Percentiles rank a stretch among this genome's conserved stretches.
Evolutionary conservation across 2,329 filamentous ascomycete species (phyloP).

Genomic region (Aspergillus quadrilineatus): DNA sequence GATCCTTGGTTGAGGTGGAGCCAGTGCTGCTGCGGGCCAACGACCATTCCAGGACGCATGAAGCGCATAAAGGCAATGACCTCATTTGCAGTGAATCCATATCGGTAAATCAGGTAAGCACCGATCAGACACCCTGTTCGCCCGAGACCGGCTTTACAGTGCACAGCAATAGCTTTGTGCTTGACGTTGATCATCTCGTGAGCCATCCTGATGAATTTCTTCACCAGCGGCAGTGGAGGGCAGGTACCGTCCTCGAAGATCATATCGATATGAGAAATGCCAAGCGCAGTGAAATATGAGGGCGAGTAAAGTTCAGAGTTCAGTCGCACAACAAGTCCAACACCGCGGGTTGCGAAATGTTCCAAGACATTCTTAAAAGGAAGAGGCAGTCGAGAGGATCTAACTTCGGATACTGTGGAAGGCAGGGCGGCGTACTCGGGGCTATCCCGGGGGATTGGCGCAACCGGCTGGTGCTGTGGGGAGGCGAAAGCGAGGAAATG

Average conservation of each 20-base stretch:
- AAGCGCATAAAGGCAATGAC: slow-evolving; percentile 98
- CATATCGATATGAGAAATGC: slow-evolving; percentile 97
- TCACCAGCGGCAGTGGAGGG: slow-evolving; percentile 81
- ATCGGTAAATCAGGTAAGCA: slow-evolving; percentile 94
- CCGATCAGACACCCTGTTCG: slow-evolving; percentile 95
- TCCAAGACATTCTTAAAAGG: slow-evolving; percentile 95
- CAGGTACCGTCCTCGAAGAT: slow-evolving; percentile 99
- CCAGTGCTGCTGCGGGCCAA: slow-evolving; percentile 98
- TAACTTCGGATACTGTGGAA: slow-evolving; percentile 70
- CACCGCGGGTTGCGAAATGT: slow-evolving; percentile 83
- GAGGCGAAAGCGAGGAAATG: slow-evolving; percentile 96
- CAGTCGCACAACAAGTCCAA: slow-evolving; percentile 89
- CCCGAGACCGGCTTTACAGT: slow-evolving; percentile 96
- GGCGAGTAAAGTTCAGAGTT: slow-evolving; percentile 96
- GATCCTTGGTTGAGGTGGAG: slow-evolving; percentile 93
- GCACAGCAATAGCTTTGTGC: slow-evolving; percentile 91
- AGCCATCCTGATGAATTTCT: slow-evolving; percentile 90
- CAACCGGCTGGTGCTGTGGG: slow-evolving; percentile 76
- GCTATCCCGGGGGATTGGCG: slow-evolving; percentile 69
- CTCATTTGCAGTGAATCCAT: slow-evolving; percentile 96
- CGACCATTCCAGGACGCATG: slow-evolving; percentile 98
- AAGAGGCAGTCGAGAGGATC: slow-evolving; percentile 68
- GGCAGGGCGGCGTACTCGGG: slow-evolving; percentile 74
- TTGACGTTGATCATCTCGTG: slow-evolving; percentile 90
- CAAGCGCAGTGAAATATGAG: slow-evolving; percentile 93